Evolutionary conservation across 1,284 basidiomycete genomes (phyloP), one percentile per base, ranked within the genome.

Genomic region (Sanghuangporus baumii): DNA sequence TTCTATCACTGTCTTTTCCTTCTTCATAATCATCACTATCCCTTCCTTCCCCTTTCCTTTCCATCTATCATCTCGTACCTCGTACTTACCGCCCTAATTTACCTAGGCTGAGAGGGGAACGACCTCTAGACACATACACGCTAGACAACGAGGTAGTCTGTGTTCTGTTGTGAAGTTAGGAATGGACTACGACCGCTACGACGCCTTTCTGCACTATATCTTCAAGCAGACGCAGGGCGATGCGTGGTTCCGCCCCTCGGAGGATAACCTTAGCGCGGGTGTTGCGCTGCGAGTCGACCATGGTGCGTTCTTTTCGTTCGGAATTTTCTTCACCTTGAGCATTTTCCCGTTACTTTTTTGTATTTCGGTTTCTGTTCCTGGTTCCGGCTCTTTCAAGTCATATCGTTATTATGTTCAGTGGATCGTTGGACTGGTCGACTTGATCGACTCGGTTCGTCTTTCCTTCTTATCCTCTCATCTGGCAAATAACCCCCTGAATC

Each of bases 261-360:
- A 81, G 65, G 78, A 78, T 67, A 68, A 59, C 57, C 66, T 77
- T 58, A 74, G 83, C 2, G 83, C 84, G 1, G 86, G 87, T 66
- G 87, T 88, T 14, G 84, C 83, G 69, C 78, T 88, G 60, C 82
- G 87, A 68, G 83, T 83, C 6, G 80, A 84, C 67, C 79, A 84
- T 23, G 61, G 61, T 62, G 61, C 20, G 61, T 57, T 40, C 54
- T 23, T 18, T 18, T 38, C 37, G 38, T 54, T 52, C 31, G 9
- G n/a, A 14, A 6, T 41, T 23, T 26, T 20, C 38, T 8, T 51
- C 54, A 18, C 38, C 37, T 41, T 60, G 54, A 16, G 4, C 9
- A 31, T 59, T 38, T 52, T 6, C 23, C 2, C 26, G 7, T 54
- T 54, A 1, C 52, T 54, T 34, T 34, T 18, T 2, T 18, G 9